phyloP scores from a whole-genome alignment of 352 stramenopile genomes.

The Phytophthora constricta region DNA sequence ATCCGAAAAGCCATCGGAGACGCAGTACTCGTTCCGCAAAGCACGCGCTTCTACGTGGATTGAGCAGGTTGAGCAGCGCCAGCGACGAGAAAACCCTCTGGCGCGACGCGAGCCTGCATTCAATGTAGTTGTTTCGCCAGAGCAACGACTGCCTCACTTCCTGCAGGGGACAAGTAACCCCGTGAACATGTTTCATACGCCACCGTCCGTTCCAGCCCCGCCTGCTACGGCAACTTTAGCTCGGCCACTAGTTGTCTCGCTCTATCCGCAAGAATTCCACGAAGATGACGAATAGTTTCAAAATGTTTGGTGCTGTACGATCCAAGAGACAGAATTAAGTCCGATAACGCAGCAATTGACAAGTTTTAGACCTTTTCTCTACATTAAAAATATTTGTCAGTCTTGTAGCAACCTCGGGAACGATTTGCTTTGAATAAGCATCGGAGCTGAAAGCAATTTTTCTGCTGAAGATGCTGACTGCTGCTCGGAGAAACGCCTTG shows the following conservation, averaged over 20 bases:
- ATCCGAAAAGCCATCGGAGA: slow-evolving; percentile 66
- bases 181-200: slow-evolving; percentile 11
- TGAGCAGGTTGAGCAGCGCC: slow-evolving; percentile 65
- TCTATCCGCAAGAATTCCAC: neutral
- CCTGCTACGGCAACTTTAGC: neutral
- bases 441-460: neutral
- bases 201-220: neutral
- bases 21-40: slow-evolving; percentile 63
- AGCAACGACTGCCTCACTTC: slow-evolving; percentile 55
- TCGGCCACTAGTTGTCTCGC: slow-evolving; percentile 15
- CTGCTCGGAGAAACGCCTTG: slow-evolving; percentile 35
- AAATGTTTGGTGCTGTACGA: too few species aligned
- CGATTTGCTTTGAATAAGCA: slow-evolving; percentile 5
- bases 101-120: slow-evolving; percentile 26
- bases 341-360: too few species aligned
- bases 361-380: too few species aligned
- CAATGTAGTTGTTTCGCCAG: slow-evolving; percentile 12
- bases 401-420: slow-evolving; percentile 57
- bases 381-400: slow-evolving; percentile 10
- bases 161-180: slow-evolving; percentile 54
- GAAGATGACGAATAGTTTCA: neutral
- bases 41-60: slow-evolving; percentile 67
- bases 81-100: slow-evolving; percentile 47
- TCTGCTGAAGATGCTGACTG: neutral
- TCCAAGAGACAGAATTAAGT: too few species aligned